Evolutionary conservation across 768 basidiomycete species (phyloP).

Genomic region (Glaciozyma martinii): DNA sequence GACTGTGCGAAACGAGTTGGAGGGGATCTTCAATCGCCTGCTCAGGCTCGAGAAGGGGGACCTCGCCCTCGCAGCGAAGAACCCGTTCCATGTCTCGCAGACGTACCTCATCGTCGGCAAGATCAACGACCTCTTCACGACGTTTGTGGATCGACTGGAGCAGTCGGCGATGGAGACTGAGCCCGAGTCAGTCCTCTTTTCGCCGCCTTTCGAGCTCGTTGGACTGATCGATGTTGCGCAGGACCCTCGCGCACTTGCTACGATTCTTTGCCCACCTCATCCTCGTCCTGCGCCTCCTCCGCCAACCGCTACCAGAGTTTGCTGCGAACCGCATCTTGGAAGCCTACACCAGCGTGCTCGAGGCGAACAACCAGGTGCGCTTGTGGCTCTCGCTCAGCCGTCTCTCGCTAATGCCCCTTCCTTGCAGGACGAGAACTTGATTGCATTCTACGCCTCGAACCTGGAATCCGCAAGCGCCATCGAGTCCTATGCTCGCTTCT

Average conservation of each 20-base stretch:
- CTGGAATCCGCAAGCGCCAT: conserved; percentile 78
- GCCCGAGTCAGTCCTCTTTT: conserved; percentile 37
- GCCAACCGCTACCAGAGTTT: conserved; percentile 53
- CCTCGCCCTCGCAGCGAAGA: conserved; percentile 32
- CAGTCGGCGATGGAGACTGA: conserved; percentile 34
- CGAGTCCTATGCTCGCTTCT: conserved; percentile 82
- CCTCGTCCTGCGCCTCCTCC: conserved; percentile 72
- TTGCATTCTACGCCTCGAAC: conserved; percentile 87
- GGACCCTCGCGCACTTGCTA: conserved; percentile 34
- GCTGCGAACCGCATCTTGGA: conserved; percentile 76
- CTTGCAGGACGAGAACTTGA: conserved; percentile 70
- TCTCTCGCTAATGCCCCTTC: conserved; percentile 45
- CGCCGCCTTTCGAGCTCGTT: not conserved
- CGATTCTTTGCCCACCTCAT: conserved; percentile 90
- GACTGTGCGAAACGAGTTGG: conserved; percentile 34
- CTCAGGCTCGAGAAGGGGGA: conserved; percentile 33
- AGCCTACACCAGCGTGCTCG: conserved; percentile 76
- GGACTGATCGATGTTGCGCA: not conserved
- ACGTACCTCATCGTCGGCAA: conserved; percentile 40
- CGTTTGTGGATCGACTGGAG: conserved; percentile 41
- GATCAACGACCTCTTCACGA: conserved; percentile 58
- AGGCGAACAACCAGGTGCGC: conserved; percentile 47
- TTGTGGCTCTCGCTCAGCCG: not conserved
- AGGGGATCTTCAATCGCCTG: conserved; percentile 39
- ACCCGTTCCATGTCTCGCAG: conserved; percentile 41